Conservation (phyloP, 1,284 basidiomycete genomes). For the Apiotrichum siamense region DNA sequence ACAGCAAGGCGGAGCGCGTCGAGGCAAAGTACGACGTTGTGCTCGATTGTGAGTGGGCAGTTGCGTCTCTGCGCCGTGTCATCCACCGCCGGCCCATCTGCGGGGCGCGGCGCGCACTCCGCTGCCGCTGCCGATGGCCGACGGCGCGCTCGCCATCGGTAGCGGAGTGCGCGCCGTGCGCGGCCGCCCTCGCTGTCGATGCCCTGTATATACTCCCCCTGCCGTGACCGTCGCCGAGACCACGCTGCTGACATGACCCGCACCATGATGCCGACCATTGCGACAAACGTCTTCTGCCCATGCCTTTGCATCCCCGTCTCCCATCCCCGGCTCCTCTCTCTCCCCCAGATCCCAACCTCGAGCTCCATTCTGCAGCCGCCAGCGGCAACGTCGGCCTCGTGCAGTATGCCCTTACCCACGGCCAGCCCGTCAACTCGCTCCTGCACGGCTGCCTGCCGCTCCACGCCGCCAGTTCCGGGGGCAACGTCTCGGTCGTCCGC, state of each 20-base stretch:
- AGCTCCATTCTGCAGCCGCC: conserved; percentile 80
- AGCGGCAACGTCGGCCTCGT: conserved; percentile 68
- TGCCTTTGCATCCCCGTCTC: not conserved
- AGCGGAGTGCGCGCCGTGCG: no score
- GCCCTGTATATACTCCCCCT: no score
- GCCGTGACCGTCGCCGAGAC: not conserved
- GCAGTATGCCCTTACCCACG: conserved; percentile 68
- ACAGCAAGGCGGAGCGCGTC: conserved; percentile 15
- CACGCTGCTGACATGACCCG: not conserved
- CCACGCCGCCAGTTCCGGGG: conserved; percentile 82
- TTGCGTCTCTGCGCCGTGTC: no score
- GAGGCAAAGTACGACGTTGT: conserved; percentile 37
- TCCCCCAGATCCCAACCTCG: conserved; percentile 71
- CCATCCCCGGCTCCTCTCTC: not conserved
- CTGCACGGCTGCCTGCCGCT: conserved; percentile 85
- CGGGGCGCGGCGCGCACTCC: no score
- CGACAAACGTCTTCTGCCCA: not conserved
- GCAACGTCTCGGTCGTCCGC: conserved; percentile 73
- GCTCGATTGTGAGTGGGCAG: conserved; percentile 32
- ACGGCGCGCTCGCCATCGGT: no score
- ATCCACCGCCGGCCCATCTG: no score
- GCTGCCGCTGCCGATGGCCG: no score
- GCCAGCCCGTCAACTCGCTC: conserved; percentile 87
- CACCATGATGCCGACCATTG: not conserved
- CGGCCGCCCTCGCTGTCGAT: no score